Evolutionary conservation across 108 stramenopile species (phyloP), one percentile per base, ranked within the genome.

Genomic region (Cyclotella distinguenda): DNA sequence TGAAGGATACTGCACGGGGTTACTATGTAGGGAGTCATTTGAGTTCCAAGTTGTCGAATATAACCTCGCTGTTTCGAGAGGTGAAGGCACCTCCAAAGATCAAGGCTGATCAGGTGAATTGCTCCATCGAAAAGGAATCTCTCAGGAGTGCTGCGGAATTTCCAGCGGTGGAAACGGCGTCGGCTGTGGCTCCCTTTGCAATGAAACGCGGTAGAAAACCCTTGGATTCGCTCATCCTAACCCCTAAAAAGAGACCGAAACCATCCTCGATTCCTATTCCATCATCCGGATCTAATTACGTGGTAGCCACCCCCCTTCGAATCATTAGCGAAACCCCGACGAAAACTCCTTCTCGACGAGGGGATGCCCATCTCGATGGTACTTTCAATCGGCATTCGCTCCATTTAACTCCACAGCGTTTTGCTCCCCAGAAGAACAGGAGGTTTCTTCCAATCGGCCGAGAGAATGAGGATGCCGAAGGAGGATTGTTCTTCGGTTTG

Each of bases 11-110:
- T 12, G 76, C 76, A 16, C 55, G 76, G n/a, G 76, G 76, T 10
- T 31, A 25, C 32, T 77, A 77, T 46, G 76, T 77, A 42, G 76
- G 76, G 16, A 69, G 68, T 48, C 76, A 77, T 36, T 45, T 77
- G 1, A 63, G 63, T 38, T 69, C 76, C 32, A 77, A 77, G 49
- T 22, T 77, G 66, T 64, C 68, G 23, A 77, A 77, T 36, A 77
- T 77, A 13, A 38, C 67, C 7, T 58, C 76, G 27, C 51, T 77
- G 52, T 77, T 77, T 63, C 76, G 68, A 36, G 76, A 69, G 53
- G 76, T 77, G 63, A 69, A 57, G 25, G 57, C 54, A 46, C 65
- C 67, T 32, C 30, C 66, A 28, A 68, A 61, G 34, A 40, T 51
- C 22, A 74, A 53, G 43, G 32, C 34, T 25, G 11, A 8, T 5